Percentiles rank a stretch among this genome's conserved stretches.
phyloP scores from a whole-genome alignment of 495 filamentous ascomycete genomes.

The Hypoxylon rickii region DNA sequence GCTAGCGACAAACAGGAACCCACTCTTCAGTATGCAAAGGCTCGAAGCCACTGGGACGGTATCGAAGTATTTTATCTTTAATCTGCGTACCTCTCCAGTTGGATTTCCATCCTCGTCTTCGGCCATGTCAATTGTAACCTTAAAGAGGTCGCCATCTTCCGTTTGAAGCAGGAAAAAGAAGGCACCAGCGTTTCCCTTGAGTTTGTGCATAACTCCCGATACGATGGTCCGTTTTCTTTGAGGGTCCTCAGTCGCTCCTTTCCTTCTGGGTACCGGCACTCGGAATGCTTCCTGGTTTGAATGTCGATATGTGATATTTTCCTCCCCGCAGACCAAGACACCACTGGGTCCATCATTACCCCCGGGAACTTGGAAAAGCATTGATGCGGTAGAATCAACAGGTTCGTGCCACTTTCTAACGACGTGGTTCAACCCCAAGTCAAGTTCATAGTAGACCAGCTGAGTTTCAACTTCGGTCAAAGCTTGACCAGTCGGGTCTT shows the following conservation, averaged over 20 bases:
- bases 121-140: conserved; percentile 88
- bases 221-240: conserved; percentile 84
- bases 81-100: conserved; percentile 74
- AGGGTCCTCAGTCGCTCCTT: conserved; percentile 87
- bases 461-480: conserved; percentile 82
- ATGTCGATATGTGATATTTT: conserved; percentile 92
- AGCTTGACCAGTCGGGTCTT: conserved; percentile 85
- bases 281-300: conserved; percentile 88
- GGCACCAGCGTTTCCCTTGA: conserved; percentile 76
- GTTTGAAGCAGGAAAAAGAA: conserved; percentile 97
- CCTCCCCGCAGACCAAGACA: conserved; percentile 91
- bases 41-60: conserved; percentile 87
- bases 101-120: conserved; percentile 78
- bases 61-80: conserved; percentile 98
- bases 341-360: conserved; percentile 93
- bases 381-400: conserved; percentile 85
- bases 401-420: conserved; percentile 93
- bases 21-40: conserved; percentile 91
- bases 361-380: conserved; percentile 94
- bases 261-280: conserved; percentile 84
- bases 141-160: conserved; percentile 97
- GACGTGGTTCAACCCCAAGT: conserved; percentile 95
- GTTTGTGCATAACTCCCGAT: conserved; percentile 93
- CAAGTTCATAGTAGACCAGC: conserved; percentile 95
- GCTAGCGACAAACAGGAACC: conserved; percentile 90